phyloP scores from a whole-genome alignment of 1,139 yeast species.

The Saccharomycopsis crataegensis region DNA sequence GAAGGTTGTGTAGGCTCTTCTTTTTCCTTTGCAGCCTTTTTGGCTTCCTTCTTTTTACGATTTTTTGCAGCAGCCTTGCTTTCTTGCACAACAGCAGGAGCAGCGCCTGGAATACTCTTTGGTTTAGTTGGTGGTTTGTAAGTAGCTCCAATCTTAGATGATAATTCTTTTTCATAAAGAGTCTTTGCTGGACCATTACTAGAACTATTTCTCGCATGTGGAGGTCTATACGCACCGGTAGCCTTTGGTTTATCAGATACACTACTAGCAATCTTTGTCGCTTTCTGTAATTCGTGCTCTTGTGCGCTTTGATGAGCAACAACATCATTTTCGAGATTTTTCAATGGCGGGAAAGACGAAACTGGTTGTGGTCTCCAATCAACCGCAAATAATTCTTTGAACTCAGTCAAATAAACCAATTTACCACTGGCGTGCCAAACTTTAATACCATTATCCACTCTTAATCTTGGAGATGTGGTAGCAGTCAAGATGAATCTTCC shows the following conservation, averaged over 20 bases:
- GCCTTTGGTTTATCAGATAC: conserved; percentile 26
- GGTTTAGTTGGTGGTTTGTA: conserved; percentile 26
- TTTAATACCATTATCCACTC: conserved; percentile 93
- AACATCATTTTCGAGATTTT: conserved; percentile 47
- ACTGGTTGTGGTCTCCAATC: conserved; percentile 82
- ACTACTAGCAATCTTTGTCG: conserved; percentile 12
- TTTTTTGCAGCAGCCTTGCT: conserved; percentile 65
- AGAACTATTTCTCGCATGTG: conserved; percentile 68
- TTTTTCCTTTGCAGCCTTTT: conserved; percentile 29
- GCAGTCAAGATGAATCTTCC: conserved; percentile 92
- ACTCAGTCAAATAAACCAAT: conserved; percentile 70
- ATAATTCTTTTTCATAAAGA: conserved; percentile 51
- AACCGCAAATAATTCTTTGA: conserved; percentile 70
- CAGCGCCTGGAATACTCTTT: conserved; percentile 35
- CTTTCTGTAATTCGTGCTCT: conserved; percentile 23
- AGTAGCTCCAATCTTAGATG: conserved; percentile 26
- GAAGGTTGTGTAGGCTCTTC: conserved; percentile 23
- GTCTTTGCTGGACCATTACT: conserved; percentile 33
- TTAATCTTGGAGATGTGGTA: conserved; percentile 91
- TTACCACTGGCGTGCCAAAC: conserved; percentile 91
- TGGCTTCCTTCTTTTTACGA: conserved; percentile 72
- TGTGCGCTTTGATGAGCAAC: conserved; percentile 62
- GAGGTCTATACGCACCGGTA: conserved; percentile 88
- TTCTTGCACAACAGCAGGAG: conserved; percentile 26
- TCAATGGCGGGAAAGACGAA: conserved; percentile 51